These are phyloP conservation scores for Geotrichum candidum DNA, from an alignment of 1,139 yeast species.

Conservation along the genomic window DNA sequence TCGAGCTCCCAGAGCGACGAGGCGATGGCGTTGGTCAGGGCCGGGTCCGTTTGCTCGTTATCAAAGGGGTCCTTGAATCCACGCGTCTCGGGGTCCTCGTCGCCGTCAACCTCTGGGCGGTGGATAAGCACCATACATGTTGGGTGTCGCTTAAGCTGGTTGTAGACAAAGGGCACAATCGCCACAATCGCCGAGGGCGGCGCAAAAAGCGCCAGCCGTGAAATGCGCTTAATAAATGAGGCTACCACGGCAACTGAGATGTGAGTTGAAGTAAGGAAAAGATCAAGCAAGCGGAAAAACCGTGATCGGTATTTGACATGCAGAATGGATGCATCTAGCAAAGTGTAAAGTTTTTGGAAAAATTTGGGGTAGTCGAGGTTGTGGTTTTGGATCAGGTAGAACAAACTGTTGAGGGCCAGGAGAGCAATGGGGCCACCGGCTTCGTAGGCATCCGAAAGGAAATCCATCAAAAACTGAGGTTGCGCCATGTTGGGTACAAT, in stretches of 20 bases:
- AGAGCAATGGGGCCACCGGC: conserved; percentile 67
- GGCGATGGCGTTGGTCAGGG: conserved; percentile 68
- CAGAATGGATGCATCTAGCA: conserved; percentile 64
- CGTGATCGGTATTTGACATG: conserved; percentile 80
- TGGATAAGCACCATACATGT: conserved; percentile 89
- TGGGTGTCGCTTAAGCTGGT: conserved; percentile 83
- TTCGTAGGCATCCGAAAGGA: conserved; percentile 78
- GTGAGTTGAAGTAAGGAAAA: conserved; percentile 84
- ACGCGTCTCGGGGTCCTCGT: conserved; percentile 21
- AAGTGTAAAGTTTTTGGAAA: conserved; percentile 71
- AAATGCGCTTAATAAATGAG: conserved; percentile 76
- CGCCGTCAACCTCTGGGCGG: conserved; percentile 36
- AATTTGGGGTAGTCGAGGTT: conserved; percentile 93
- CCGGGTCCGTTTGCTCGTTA: conserved; percentile 60
- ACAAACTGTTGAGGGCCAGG: conserved; percentile 79
- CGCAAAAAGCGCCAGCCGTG: conserved; percentile 68
- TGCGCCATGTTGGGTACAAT: conserved; percentile 74
- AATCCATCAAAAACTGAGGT: conserved; percentile 87
- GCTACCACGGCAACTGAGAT: conserved; percentile 79
- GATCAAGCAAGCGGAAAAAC: conserved; percentile 78
- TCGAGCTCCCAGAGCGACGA: conserved; percentile 93
- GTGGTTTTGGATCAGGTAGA: conserved; percentile 72
- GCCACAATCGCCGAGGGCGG: conserved; percentile 89
- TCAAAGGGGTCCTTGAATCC: conserved; percentile 62
- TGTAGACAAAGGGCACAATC: conserved; percentile 84